Percentiles rank a stretch among this genome's conserved stretches.
Conservation (phyloP, 202 grass and related monocot species). For the Hordeum pubiflorum region DNA sequence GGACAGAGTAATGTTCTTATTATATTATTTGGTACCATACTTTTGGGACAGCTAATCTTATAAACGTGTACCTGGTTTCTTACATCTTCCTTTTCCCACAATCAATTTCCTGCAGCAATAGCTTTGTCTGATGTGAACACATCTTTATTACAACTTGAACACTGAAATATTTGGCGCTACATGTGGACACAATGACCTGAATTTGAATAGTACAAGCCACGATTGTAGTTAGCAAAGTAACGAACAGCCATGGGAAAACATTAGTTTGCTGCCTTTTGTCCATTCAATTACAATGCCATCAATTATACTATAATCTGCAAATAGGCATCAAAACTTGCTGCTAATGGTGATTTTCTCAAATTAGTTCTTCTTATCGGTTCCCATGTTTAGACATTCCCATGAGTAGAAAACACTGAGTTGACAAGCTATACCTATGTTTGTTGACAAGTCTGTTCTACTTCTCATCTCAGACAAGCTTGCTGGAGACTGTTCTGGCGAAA, state of each 20-base stretch:
- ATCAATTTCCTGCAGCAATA: background rate
- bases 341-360: background rate
- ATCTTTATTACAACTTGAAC: background rate
- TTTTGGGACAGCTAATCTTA: background rate
- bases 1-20: conserved; percentile 64
- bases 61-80: background rate
- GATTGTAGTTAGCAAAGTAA: background rate
- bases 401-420: background rate
- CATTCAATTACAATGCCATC: background rate
- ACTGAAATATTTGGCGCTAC: background rate
- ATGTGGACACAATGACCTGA: background rate
- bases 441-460: conserved; percentile 29
- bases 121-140: background rate
- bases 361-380: background rate
- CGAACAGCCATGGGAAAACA: background rate
- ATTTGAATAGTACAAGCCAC: background rate
- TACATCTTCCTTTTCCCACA: background rate
- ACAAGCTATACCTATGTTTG: conserved; percentile 2
- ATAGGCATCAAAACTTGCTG: background rate
- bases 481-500: conserved; percentile 60
- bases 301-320: background rate
- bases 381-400: background rate
- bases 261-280: background rate
- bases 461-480: conserved; percentile 64
- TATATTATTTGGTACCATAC: background rate